phyloP scores from a whole-genome alignment of 352 stramenopile species.

The Phytophthora megakarya region DNA sequence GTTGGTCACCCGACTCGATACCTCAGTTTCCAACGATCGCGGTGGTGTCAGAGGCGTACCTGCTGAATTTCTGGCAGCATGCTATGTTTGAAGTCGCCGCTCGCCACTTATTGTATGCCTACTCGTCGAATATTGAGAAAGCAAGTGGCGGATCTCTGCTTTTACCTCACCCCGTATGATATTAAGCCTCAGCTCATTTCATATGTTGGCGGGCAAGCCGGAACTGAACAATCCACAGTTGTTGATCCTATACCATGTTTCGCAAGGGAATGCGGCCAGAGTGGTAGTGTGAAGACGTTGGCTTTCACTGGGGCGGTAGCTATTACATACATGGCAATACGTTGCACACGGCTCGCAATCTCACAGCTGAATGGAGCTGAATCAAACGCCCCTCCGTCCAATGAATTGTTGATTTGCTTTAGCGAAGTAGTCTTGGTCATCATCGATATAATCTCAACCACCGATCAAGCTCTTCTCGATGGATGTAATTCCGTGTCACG shows the following conservation, averaged over 20 bases:
- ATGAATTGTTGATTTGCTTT: conserved; percentile 22
- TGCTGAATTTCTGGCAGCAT: not conserved
- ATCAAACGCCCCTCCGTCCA: not conserved
- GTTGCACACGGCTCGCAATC: conserved; percentile 10
- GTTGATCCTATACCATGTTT: conserved; percentile 7
- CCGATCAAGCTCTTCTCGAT: conserved; percentile 23
- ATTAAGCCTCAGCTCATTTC: conserved; percentile 13
- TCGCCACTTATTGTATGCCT: not conserved
- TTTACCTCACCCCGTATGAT: conserved; percentile 13
- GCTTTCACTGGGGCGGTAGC: conserved; percentile 3
- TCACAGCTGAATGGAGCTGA: conserved; percentile 8
- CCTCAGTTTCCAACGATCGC: not conserved
- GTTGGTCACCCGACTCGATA: not conserved
- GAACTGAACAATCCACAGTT: conserved; percentile 14
- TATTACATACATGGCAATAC: conserved; percentile 14
- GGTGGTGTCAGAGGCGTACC: not conserved
- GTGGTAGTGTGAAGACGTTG: conserved; percentile 9
- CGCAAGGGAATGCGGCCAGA: not conserved
- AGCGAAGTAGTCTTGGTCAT: conserved; percentile 19
- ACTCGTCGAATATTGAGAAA: conserved; percentile 6
- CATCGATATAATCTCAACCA: conserved; percentile 36
- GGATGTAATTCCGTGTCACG: conserved; percentile 2
- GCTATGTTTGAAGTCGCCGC: not conserved
- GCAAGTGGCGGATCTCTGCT: not conserved
- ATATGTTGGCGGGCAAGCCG: conserved; percentile 16